Evolutionary conservation across 2,329 filamentous ascomycete species (phyloP).

Genomic region (Diaporthe sp.): DNA sequence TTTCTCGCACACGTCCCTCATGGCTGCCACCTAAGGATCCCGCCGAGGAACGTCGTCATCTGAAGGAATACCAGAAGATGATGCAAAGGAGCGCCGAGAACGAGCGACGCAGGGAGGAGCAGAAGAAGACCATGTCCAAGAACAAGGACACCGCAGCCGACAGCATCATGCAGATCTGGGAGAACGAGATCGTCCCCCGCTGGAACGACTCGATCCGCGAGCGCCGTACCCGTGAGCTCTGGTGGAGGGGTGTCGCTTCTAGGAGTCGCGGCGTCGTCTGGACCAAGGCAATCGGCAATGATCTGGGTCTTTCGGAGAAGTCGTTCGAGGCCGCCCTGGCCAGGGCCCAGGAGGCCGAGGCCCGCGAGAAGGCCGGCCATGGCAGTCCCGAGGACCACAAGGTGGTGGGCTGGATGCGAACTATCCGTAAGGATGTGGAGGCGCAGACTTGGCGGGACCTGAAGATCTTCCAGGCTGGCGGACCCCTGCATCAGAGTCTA

Average conservation of each 20-base stretch:
- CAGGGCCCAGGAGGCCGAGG: conserved; percentile 75
- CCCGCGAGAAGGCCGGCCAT: conserved; percentile 65
- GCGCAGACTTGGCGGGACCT: conserved; percentile 78
- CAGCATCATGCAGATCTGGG: conserved; percentile 76
- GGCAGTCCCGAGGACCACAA: conserved; percentile 67
- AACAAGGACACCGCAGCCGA: conserved; percentile 69
- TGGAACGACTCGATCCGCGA: conserved; percentile 81
- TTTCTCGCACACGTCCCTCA: conserved; percentile 84
- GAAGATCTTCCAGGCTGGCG: conserved; percentile 77
- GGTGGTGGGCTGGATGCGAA: conserved; percentile 72
- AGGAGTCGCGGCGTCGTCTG: conserved; percentile 79
- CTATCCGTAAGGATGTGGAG: conserved; percentile 75
- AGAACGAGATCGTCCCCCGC: conserved; percentile 80
- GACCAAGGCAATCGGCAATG: conserved; percentile 80
- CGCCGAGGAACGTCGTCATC: conserved; percentile 89
- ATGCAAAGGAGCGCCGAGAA: conserved; percentile 75
- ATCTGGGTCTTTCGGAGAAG: conserved; percentile 74
- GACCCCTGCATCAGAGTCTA: conserved; percentile 76
- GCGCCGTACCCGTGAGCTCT: conserved; percentile 79
- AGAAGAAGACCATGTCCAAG: conserved; percentile 64
- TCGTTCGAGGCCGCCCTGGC: conserved; percentile 80
- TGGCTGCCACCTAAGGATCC: conserved; percentile 92
- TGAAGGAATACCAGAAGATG: conserved; percentile 89
- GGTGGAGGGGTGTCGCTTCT: conserved; percentile 85
- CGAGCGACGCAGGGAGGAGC: conserved; percentile 71